Evolutionary conservation across 2,329 filamentous ascomycete genomes (phyloP), one percentile per base, ranked within the genome.

Genomic region (Celoporthe dispersa): DNA sequence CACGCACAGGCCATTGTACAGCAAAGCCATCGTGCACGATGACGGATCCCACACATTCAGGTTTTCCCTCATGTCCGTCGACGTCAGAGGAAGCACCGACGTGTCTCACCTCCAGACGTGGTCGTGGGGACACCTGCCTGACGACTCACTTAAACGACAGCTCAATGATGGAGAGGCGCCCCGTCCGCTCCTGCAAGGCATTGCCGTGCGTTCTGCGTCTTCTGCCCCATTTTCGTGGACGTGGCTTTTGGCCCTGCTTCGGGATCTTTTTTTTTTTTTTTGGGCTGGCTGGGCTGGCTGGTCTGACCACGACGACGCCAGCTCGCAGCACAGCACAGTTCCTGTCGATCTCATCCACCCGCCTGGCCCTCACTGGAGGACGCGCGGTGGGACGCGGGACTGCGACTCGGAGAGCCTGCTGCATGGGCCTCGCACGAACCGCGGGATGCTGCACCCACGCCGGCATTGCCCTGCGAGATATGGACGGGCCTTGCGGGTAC

Each of bases 371-470:
- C 35, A 62, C 60, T 62, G 60, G 37, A 39, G 19, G n/a, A n/a
- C 16, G 60, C 14, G 8, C 14, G 60, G 60, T 44, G n/a, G 59
- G 35, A 61, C 28, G 12, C 6, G 19, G 48, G 28, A 41, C 22
- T 22, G 22, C 22, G 8, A 57, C 12, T 28, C 53, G n/a, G 16
- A 31, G 8, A 31, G 53, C 53, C 53, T 33, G 11, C 53, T 57
- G 57, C 57, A 60, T 37, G 57, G 33, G 57, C 57, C 44, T 44
- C 31, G 31, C 35, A 63, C n/a, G 60, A 63, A 63, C 60, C 60
- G 37, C 60, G 60, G 35, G 35, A 61, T 63, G 60, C 60, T 37
- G 37, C 35, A 37, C 31, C 33, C 16, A 31, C 53, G 53, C 55
- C 57, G 31, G 57, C 57, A 60, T 37, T 60, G 57, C 31, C 57